phyloP scores from a whole-genome alignment of 352 stramenopile genomes.

The Phytophthora melonis region DNA sequence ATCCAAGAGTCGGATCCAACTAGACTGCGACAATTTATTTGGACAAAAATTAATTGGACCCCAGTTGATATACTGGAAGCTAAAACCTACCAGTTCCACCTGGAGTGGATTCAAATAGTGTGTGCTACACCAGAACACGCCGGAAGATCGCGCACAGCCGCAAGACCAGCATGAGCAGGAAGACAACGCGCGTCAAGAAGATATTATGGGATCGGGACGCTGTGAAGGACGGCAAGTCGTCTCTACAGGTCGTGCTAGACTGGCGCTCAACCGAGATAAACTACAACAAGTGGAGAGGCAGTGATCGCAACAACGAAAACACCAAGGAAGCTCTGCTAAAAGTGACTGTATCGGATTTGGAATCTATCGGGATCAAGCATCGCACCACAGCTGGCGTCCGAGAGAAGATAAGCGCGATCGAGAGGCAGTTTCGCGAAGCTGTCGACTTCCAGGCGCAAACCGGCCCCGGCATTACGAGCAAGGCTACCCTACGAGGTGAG shows the following conservation, averaged over 20 bases:
- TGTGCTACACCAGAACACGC: background rate
- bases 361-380: background rate
- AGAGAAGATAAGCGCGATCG: background rate
- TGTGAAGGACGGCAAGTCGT: background rate
- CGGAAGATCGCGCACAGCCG: background rate
- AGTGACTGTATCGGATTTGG: too few relatives aligned
- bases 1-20: background rate
- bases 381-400: background rate
- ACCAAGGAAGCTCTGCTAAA: too few relatives aligned
- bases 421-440: background rate
- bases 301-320: too few relatives aligned
- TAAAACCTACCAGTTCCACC: background rate
- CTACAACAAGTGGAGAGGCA: too few relatives aligned
- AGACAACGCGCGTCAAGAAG: background rate
- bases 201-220: background rate
- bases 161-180: background rate
- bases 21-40: background rate
- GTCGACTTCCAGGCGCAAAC: background rate
- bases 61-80: background rate
- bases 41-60: background rate
- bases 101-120: too few relatives aligned
- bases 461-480: background rate
- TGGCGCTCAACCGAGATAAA: too few relatives aligned
- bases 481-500: background rate
- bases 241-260: too few relatives aligned